Evolutionary conservation across 495 filamentous ascomycete genomes (phyloP).

Genomic region (Chaetomium cochliodes): DNA sequence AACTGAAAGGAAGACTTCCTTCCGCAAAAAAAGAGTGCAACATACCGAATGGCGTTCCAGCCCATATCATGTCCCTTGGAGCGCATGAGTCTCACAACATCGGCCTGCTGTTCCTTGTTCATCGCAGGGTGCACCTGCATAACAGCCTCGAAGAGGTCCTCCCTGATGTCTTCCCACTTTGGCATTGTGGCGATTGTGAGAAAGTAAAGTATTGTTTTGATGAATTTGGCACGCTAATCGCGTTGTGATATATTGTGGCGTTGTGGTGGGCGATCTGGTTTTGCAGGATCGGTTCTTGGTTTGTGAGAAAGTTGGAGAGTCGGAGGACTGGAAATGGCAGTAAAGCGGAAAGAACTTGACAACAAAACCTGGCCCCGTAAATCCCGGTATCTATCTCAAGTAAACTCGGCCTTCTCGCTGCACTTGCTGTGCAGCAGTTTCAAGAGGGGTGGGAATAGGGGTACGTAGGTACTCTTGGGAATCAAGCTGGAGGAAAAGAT

Average conservation of each 20-base stretch:
- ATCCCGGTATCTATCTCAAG: neutral
- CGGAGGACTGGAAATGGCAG: neutral
- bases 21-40: neutral
- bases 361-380: neutral
- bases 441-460: neutral
- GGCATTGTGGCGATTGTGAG: slow-evolving; percentile 20
- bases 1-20: neutral
- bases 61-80: slow-evolving; percentile 26
- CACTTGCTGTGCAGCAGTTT: slow-evolving; percentile 10
- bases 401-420: neutral
- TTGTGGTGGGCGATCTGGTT: neutral
- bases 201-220: neutral
- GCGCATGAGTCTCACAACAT: slow-evolving; percentile 29
- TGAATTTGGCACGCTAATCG: neutral
- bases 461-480: neutral
- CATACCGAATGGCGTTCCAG: slow-evolving; percentile 44
- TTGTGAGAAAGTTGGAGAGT: neutral
- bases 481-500: neutral
- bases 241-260: neutral
- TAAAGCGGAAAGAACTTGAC: neutral
- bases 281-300: neutral
- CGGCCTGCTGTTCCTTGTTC: slow-evolving; percentile 35
- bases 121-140: slow-evolving; percentile 22
- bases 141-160: slow-evolving; percentile 36
- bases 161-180: slow-evolving; percentile 33